phyloP scores from a whole-genome alignment of 2,329 filamentous ascomycete species.

The Epichloe elymi region DNA sequence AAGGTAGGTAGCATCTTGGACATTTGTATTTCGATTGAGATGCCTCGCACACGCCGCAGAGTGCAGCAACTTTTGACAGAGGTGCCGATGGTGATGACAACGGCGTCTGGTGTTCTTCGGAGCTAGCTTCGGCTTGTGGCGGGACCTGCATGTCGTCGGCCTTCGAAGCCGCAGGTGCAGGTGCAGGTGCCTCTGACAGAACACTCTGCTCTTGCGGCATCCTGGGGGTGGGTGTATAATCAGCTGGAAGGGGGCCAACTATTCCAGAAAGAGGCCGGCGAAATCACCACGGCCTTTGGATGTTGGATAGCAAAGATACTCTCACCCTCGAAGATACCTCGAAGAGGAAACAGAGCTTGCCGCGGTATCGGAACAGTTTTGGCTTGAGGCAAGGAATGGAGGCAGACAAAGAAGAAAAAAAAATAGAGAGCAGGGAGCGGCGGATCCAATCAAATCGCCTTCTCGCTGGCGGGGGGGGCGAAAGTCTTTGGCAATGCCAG shows the following conservation, averaged over 20 bases:
- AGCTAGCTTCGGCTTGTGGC: neutral
- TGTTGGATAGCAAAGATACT: no score
- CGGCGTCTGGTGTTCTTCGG: neutral
- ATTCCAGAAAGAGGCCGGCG: no score
- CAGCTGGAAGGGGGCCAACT: neutral
- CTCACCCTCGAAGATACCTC: neutral
- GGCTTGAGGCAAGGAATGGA: no score
- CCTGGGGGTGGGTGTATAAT: neutral
- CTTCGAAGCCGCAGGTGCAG: neutral
- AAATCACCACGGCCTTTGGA: no score
- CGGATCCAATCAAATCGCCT: neutral
- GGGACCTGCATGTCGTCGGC: neutral
- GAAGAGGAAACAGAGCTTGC: neutral
- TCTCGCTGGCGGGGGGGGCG: no score
- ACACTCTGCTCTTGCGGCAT: conserved; percentile 3
- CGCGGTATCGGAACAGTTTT: neutral
- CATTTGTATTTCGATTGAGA: conserved; percentile 49
- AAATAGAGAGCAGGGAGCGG: neutral
- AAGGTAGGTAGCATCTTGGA: conserved; percentile 41
- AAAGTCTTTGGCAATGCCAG: neutral
- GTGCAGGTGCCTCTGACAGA: neutral
- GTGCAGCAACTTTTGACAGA: conserved; percentile 7
- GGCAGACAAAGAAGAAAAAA: neutral
- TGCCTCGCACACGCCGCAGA: conserved; percentile 40
- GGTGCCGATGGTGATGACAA: neutral